Evolutionary conservation across 768 basidiomycete species (phyloP), one percentile per base, ranked within the genome.

Genomic region (Clathrus columnatus): DNA sequence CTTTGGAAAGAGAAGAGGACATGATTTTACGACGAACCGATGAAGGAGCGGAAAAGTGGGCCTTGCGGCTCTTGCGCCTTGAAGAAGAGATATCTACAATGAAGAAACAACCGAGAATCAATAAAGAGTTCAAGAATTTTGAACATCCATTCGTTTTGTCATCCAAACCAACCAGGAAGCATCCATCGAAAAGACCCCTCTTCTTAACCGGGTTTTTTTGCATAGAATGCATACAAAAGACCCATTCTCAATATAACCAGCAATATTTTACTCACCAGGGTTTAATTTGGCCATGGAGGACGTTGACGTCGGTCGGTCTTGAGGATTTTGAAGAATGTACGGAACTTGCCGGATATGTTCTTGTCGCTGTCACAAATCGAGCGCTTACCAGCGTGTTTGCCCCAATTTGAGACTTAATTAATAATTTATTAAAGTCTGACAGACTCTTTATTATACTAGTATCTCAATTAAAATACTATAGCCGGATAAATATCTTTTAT

Each of bases 1-100:
- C 95, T 79, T 96, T 97, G 59, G 89, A 85, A 58, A 99, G 83
- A 50, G 93, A 77, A 57, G 95, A 91, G 61, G 90, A 92, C 96
- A 99, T 97, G 65, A 98, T 93, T 76, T 90, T 93, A 71, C 96
- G 86, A 71, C 95, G 90, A 65, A 91, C 77, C 48, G 90, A 92
- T 45, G 95, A 97, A 49, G 95, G 91, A 43, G 95, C 95, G 51
- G 79, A 79, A 74, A 98, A 97, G 81, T 99, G 96, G 63, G 88
- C 88, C 83, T 96, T 97, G 78, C 93, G 91, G 66, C 86, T 83
- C 83, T 97, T 98, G 82, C 96, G 91, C 71, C 93, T 85, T 67
- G 91, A 91, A 62, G 88, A 90, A 61, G 92, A 90, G 67, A 87
- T 82, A 68, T 89, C 92, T 93, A 63, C 48, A 26, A 57, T 26